Percentiles rank a stretch among this genome's conserved stretches.
These are phyloP conservation scores for Tilletiaria anomala DNA, from an alignment of 1,284 basidiomycete species.

Conservation along the genomic window DNA sequence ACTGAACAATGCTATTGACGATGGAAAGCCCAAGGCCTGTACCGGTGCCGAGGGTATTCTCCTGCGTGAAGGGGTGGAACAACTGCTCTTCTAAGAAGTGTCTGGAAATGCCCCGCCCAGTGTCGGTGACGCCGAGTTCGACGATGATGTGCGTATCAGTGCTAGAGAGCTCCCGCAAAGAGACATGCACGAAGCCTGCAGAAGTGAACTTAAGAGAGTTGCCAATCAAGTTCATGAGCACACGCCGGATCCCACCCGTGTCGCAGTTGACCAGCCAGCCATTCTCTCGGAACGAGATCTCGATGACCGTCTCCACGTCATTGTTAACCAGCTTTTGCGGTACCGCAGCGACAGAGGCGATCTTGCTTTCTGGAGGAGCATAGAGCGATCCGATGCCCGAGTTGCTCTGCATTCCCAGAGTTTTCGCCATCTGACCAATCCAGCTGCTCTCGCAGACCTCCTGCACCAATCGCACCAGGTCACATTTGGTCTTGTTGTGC, in stretches of 20 bases:
- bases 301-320: slow-evolving; percentile 71
- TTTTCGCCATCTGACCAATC: slow-evolving; percentile 74
- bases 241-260: slow-evolving; percentile 75
- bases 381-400: slow-evolving; percentile 77
- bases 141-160: slow-evolving; percentile 53
- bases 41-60: slow-evolving; percentile 72
- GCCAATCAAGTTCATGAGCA: slow-evolving; percentile 84
- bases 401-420: slow-evolving; percentile 39
- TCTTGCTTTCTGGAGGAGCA: slow-evolving; percentile 48
- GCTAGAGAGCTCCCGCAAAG: slow-evolving; percentile 57
- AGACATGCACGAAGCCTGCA: slow-evolving; percentile 72
- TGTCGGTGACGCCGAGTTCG: slow-evolving; percentile 74
- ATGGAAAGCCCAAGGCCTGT: slow-evolving; percentile 94
- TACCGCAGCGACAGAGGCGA: slow-evolving; percentile 4
- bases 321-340: slow-evolving; percentile 19
- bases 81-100: slow-evolving; percentile 58
- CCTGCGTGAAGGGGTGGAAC: slow-evolving; percentile 89
- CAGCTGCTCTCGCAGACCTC: slow-evolving; percentile 88
- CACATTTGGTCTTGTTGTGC: slow-evolving; percentile 34
- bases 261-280: slow-evolving; percentile 82
- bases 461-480: slow-evolving; percentile 78
- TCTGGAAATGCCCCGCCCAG: slow-evolving; percentile 54
- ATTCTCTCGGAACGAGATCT: slow-evolving; percentile 58
- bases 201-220: slow-evolving; percentile 86
- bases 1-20: slow-evolving; percentile 78